Percentiles rank a stretch among this genome's conserved stretches.
Conservation (phyloP, 2,329 filamentous ascomycete species). For the Penicillium griseofulvum region DNA sequence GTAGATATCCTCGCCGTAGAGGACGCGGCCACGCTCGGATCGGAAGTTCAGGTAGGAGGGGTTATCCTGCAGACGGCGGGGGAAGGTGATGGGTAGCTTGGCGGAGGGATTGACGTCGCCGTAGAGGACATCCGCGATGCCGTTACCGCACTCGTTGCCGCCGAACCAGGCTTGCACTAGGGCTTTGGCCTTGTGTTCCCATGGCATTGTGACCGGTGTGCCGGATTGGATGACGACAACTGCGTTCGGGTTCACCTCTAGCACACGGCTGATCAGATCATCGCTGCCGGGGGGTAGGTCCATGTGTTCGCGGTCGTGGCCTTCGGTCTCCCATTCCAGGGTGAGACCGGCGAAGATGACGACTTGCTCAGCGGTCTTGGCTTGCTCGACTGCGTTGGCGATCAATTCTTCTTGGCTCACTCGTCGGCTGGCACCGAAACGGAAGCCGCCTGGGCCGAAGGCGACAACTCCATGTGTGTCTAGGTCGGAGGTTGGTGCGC, state of each 20-base stretch:
- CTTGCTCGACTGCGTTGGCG: slow-evolving; percentile 64
- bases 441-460: slow-evolving; percentile 60
- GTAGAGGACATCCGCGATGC: slow-evolving; percentile 73
- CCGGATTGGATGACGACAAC: slow-evolving; percentile 75
- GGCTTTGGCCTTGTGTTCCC: slow-evolving; percentile 49
- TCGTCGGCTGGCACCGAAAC: slow-evolving; percentile 60
- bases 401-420: slow-evolving; percentile 61
- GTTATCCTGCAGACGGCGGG: slow-evolving; percentile 64
- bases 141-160: slow-evolving; percentile 81
- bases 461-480: slow-evolving; percentile 49
- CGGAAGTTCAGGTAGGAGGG: slow-evolving; percentile 74
- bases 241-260: slow-evolving; percentile 65
- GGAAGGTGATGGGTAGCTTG: slow-evolving; percentile 73
- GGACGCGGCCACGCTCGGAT: slow-evolving; percentile 65
- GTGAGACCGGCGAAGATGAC: slow-evolving; percentile 76
- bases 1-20: slow-evolving; percentile 79
- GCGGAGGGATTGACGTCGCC: slow-evolving; percentile 71
- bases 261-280: slow-evolving; percentile 62
- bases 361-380: slow-evolving; percentile 70
- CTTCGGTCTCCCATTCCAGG: slow-evolving; percentile 78
- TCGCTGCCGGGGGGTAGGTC: slow-evolving; percentile 56
- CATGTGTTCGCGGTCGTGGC: slow-evolving; percentile 59
- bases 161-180: slow-evolving; percentile 80
- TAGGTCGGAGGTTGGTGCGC: slow-evolving; percentile 58
- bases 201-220: slow-evolving; percentile 60